Base-by-base conservation (phyloP, 1,284 basidiomycete species). In the Wallemia hederae region DNA sequence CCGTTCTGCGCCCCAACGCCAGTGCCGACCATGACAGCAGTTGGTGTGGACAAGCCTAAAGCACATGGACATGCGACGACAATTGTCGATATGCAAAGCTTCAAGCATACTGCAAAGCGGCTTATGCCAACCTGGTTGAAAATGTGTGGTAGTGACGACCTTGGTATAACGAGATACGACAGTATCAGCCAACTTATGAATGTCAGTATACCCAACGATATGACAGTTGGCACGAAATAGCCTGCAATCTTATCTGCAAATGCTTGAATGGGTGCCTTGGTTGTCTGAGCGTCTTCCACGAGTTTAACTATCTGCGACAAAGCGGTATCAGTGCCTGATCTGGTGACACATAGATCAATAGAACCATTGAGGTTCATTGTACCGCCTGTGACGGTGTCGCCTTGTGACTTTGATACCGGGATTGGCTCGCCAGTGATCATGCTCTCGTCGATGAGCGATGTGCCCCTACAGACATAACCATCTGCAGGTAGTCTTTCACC, bases 1-100 rank as follows among this genome's bases (percentile, higher is more conserved):
- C 94, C 94, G 67, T 97, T 90, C 74, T 85, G 78, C 14, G 94
- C 94, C 1, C 94, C 94, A 60, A 98, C 82, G 0, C 94, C 94
- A 0, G 94, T 98, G 27, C 94, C 94, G 39, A 98, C 94, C 94
- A 98, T 98, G 71, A 98, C 91, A 0, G 94, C 94, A 0, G 94
- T 98, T 0, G 94, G 94, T 0, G 94, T 98, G 62, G 85, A 87
- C 61, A 98, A 77, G 1, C 94, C 94, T 27, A 99, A 77, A 0
- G 94, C 94, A 69, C 94, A 99, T 0, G 94, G 94, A 70, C 94
- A 99, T 2, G 94, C 94, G 61, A 99, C 91, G 56, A 99, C 94
- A 62, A 99, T 80, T 64, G 98, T 92, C 59, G 86, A 91, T 68
- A 98, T 98, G 70, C 92, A 97, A 64, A 99, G 81, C 74, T 96